These are phyloP conservation scores for Fusarium foetens DNA, from an alignment of 2,329 filamentous ascomycete species.

Conservation along the genomic window DNA sequence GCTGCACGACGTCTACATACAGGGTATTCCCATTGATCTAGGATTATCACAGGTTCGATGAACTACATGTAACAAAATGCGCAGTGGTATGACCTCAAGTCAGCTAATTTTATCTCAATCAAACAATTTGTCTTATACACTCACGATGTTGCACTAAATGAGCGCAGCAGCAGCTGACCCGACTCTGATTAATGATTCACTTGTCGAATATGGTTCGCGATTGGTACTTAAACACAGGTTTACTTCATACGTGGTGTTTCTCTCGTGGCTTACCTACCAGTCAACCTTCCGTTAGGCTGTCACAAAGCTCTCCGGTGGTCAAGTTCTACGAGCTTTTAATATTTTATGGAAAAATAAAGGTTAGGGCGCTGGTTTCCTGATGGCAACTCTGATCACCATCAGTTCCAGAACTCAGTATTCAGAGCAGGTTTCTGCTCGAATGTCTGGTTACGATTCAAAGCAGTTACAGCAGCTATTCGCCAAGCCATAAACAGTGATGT, in stretches of 20 bases:
- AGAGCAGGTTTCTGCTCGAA: not conserved
- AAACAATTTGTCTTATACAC: not conserved
- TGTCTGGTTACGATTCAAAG: not conserved
- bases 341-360: not conserved
- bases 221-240: too few species aligned
- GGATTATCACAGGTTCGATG: too few species aligned
- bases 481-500: not conserved
- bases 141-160: not conserved
- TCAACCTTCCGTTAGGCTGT: too few species aligned
- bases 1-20: not conserved
- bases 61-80: not conserved
- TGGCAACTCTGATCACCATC: not conserved
- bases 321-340: too few species aligned
- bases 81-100: not conserved
- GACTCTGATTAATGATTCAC: fast-evolving
- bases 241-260: too few species aligned
- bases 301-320: too few species aligned
- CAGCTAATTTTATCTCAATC: not conserved
- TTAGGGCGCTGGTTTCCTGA: not conserved
- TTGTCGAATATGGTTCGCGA: too few species aligned
- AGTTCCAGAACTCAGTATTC: fast-evolving
- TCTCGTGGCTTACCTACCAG: too few species aligned
- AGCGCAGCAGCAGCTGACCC: too few species aligned
- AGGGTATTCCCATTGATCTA: not conserved
- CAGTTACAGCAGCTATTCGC: not conserved